Evolutionary conservation across 1,284 basidiomycete genomes (phyloP).

Genomic region (Clitocybe nebularis): DNA sequence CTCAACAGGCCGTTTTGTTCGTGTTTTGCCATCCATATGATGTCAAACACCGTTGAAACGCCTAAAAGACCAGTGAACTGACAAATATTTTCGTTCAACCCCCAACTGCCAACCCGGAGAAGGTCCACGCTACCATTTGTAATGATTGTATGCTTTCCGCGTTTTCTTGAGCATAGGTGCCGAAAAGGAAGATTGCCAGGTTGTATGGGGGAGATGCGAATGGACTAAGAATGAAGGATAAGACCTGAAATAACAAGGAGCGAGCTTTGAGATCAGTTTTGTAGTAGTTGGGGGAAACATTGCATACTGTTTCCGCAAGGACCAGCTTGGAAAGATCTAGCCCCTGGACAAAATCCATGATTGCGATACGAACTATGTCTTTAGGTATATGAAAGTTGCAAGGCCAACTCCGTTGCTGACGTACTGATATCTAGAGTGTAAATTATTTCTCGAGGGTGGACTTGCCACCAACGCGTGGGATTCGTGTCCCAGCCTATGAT

Average conservation of each 20-base stretch:
- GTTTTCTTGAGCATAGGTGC: constrained; percentile 64
- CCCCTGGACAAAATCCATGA: constrained; percentile 68
- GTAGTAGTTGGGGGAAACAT: no score
- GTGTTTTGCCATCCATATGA: constrained; percentile 64
- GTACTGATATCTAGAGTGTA: no score
- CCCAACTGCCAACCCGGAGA: neutral
- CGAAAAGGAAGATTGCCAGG: constrained; percentile 70
- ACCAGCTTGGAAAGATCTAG: constrained; percentile 70
- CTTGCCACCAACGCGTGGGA: no score
- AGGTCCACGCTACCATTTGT: constrained; percentile 52
- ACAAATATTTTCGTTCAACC: neutral
- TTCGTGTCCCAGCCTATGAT: no score
- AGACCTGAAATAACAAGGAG: constrained; percentile 29
- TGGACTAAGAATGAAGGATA: constrained; percentile 60
- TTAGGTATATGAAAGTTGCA: no score
- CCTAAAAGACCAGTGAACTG: constrained; percentile 67
- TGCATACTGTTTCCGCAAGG: constrained; percentile 55
- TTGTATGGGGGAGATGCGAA: constrained; percentile 67
- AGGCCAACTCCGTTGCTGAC: no score
- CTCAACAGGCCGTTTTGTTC: constrained; percentile 52
- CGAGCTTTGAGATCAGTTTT: no score
- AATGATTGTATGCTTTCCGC: constrained; percentile 60
- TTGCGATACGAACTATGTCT: no score
- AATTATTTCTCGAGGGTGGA: no score
- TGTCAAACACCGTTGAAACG: constrained; percentile 59